phyloP scores from a whole-genome alignment of 1,284 basidiomycete species.

The Sporisorium iseilematis-ciliati region DNA sequence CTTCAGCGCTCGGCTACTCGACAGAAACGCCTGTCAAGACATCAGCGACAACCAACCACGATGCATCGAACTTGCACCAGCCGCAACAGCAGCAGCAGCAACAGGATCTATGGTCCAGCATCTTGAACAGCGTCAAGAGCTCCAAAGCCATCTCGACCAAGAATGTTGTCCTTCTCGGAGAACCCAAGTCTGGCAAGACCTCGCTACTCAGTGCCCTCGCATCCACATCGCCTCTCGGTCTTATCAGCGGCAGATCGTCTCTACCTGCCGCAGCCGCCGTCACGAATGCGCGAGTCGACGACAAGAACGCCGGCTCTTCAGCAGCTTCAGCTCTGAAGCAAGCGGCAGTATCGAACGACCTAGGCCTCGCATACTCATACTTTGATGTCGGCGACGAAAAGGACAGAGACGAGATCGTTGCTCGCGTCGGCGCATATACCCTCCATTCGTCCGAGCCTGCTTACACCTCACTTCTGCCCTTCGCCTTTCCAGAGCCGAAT shows the following conservation, averaged over 20 bases:
- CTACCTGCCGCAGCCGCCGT: background rate
- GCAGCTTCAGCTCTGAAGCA: constrained; percentile 4
- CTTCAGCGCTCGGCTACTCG: constrained; percentile 10
- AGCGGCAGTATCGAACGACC: constrained; percentile 17
- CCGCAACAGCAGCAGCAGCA: constrained; percentile 6
- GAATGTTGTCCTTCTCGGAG: constrained; percentile 81
- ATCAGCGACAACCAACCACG: constrained; percentile 2
- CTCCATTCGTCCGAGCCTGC: constrained; percentile 82
- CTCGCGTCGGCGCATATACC: constrained; percentile 82
- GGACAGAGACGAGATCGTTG: constrained; percentile 57
- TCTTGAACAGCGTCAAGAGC: constrained; percentile 86
- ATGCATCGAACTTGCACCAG: background rate
- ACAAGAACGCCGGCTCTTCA: constrained; percentile 5
- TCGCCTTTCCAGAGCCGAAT: constrained; percentile 80
- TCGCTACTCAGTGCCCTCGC: constrained; percentile 77
- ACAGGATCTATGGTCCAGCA: constrained; percentile 86
- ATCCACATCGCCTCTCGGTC: constrained; percentile 69
- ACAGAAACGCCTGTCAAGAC: constrained; percentile 24
- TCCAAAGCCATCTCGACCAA: constrained; percentile 86
- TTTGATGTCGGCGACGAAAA: constrained; percentile 64
- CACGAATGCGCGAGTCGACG: background rate
- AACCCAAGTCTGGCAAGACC: constrained; percentile 82
- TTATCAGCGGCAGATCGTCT: constrained; percentile 34
- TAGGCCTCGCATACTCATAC: constrained; percentile 62
- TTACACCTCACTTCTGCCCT: constrained; percentile 82